These are phyloP conservation scores for Malassezia globosa DNA, from an alignment of 1,284 basidiomycete species.

Conservation along the genomic window DNA sequence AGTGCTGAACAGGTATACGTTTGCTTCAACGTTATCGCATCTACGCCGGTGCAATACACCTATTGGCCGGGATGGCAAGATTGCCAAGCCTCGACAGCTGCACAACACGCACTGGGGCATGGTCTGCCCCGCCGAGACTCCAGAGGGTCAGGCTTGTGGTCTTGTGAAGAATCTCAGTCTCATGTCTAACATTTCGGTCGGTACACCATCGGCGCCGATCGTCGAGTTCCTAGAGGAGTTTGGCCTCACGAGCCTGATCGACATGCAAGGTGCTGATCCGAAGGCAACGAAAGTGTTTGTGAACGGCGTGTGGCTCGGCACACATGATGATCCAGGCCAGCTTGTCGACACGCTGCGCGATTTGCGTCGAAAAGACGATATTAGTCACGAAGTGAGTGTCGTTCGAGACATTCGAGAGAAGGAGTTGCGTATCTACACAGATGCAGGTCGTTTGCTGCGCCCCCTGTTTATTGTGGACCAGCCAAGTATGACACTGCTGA, in stretches of 20 bases:
- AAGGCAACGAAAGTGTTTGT: slow-evolving; percentile 84
- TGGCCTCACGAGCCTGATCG: slow-evolving; percentile 51
- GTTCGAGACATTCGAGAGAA: slow-evolving; percentile 93
- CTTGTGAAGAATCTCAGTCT: slow-evolving; percentile 96
- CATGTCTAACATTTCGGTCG: slow-evolving; percentile 96
- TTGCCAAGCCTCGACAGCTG: slow-evolving; percentile 94
- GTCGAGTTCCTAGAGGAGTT: slow-evolving; percentile 98
- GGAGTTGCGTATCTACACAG: slow-evolving; percentile 87
- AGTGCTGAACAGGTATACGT: slow-evolving; percentile 95
- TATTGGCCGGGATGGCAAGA: slow-evolving; percentile 94
- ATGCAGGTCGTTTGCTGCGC: slow-evolving; percentile 88
- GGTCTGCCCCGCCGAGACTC: slow-evolving; percentile 91
- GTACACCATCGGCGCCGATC: slow-evolving; percentile 86
- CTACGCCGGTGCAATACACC: slow-evolving; percentile 96
- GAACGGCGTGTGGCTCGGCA: slow-evolving; percentile 98
- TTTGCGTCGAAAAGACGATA: slow-evolving; percentile 84
- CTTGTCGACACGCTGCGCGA: slow-evolving; percentile 86
- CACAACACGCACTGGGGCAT: slow-evolving; percentile 99
- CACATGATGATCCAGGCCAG: slow-evolving; percentile 87
- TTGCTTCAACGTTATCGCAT: slow-evolving; percentile 94
- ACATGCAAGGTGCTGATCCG: slow-evolving; percentile 38
- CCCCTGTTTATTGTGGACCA: slow-evolving; percentile 89
- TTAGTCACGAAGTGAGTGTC: slow-evolving; percentile 88
- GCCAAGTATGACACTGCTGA: slow-evolving; percentile 62
- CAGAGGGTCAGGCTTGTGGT: slow-evolving; percentile 97